Conservation (phyloP, 2,329 filamentous ascomycete genomes). For the Aotearoamyces nothofagi region DNA sequence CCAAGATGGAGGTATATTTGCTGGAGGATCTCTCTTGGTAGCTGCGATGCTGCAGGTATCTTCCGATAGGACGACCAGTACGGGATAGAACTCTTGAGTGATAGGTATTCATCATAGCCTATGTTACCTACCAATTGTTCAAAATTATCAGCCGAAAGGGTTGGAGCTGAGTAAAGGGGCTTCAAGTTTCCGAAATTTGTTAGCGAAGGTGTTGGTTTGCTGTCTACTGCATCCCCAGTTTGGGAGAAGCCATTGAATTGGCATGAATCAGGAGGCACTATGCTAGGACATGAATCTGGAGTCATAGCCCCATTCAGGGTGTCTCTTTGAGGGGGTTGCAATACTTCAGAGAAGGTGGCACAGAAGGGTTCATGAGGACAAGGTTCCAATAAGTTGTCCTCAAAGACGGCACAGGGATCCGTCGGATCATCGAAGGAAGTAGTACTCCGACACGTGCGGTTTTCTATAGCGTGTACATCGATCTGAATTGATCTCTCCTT, state of each 20-base stretch:
- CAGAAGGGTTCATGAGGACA: conserved; percentile 11
- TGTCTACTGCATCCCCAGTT: too few species aligned
- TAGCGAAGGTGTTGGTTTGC: neutral
- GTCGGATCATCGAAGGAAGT: conserved; percentile 15
- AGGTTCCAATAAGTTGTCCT: conserved; percentile 17
- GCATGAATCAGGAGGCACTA: too few species aligned
- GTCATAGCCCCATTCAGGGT: neutral
- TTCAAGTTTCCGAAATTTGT: neutral
- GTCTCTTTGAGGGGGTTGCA: neutral
- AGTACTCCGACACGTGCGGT: conserved; percentile 13
- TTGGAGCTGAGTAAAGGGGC: conserved; percentile 44
- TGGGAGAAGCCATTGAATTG: too few species aligned
- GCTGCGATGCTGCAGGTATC: conserved; percentile 4
- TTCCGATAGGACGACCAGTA: neutral
- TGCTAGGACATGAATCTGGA: neutral
- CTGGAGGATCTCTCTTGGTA: conserved; percentile 23
- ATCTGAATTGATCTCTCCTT: conserved; percentile 12
- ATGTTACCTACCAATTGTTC: conserved; percentile 3
- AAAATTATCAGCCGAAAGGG: conserved; percentile 3
- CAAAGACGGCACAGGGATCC: conserved; percentile 13
- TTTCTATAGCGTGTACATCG: conserved; percentile 10
- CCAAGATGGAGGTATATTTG: conserved; percentile 20
- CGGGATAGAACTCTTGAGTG: conserved; percentile 6
- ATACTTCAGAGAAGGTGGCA: conserved; percentile 10
- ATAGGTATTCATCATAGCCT: conserved; percentile 6